A percentile compares a stretch with the other conserved stretches of the same genome.
Conservation (phyloP, 192 early-diverging fungal genomes). For the Funneliformis mosseae region DNA sequence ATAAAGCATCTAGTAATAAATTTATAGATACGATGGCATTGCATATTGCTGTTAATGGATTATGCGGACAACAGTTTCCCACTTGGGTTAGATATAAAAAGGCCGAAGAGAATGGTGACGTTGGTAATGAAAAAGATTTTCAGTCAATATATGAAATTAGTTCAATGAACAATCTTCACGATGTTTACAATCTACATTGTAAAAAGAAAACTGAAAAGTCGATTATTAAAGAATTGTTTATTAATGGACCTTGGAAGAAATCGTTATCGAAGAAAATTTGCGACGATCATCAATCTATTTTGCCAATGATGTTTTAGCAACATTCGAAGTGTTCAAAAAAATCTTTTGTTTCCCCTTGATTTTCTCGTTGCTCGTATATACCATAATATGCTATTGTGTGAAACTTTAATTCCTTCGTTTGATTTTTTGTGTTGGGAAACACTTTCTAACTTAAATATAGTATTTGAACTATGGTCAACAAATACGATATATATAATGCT, state of each 20-base stretch:
- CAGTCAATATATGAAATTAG: slow-evolving; percentile 60
- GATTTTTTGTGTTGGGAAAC: not conserved
- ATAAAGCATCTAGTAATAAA: too few relatives aligned
- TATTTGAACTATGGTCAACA: not conserved
- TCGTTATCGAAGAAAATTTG: slow-evolving; percentile 61
- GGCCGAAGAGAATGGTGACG: too few relatives aligned
- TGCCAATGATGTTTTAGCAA: slow-evolving; percentile 81
- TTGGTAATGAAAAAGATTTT: slow-evolving; percentile 44
- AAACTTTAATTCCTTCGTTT: not conserved
- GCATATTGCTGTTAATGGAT: too few relatives aligned
- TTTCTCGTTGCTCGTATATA: not conserved
- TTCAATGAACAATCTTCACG: slow-evolving; percentile 74
- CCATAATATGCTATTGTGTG: not conserved
- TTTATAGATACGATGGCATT: too few relatives aligned
- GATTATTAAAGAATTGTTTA: slow-evolving; percentile 55
- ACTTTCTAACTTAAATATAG: not conserved
- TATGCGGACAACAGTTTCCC: too few relatives aligned
- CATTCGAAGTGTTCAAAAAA: slow-evolving; percentile 68
- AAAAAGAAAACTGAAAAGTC: slow-evolving; percentile 70
- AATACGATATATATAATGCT: not conserved
- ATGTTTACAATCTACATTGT: too few relatives aligned
- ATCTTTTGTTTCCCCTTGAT: slow-evolving; percentile 36
- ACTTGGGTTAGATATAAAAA: too few relatives aligned
- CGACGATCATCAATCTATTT: slow-evolving; percentile 77
- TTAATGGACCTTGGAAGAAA: slow-evolving; percentile 61